phyloP scores from a whole-genome alignment of 139 green algal genomes.

The Choricystis sp. region DNA sequence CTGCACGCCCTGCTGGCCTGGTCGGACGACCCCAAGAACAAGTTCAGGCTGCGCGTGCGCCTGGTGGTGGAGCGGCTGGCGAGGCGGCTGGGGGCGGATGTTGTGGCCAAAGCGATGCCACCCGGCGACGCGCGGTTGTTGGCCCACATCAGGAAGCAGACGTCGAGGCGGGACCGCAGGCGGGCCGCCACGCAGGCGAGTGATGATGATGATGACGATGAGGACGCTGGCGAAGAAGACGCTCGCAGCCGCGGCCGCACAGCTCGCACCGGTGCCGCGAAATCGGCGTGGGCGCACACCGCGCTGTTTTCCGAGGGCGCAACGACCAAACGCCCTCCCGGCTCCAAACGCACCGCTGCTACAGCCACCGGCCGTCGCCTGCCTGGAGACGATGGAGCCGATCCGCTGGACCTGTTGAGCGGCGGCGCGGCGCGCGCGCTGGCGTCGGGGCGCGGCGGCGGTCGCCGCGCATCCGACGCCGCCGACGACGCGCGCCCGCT shows the following conservation, averaged over 20 bases:
- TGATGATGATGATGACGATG: slow-evolving; percentile 11
- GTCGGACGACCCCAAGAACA: slow-evolving; percentile 87
- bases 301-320: slow-evolving; percentile 1
- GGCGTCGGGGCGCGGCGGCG: slow-evolving; percentile 6
- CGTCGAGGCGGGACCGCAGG: slow-evolving; percentile 27
- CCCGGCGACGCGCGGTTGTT: slow-evolving; percentile 58
- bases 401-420: slow-evolving; percentile 79
- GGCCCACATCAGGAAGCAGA: slow-evolving; percentile 73
- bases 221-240: background rate
- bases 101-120: slow-evolving; percentile 54
- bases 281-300: background rate
- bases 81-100: slow-evolving; percentile 63
- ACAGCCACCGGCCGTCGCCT: too few species aligned
- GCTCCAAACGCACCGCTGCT: too few species aligned
- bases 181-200: slow-evolving; percentile 16
- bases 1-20: slow-evolving; percentile 81
- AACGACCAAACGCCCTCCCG: too few species aligned
- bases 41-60: slow-evolving; percentile 82
- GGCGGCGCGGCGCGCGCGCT: slow-evolving; percentile 29
- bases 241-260: slow-evolving; percentile 6
- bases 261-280: background rate
- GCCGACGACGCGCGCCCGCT: too few species aligned
- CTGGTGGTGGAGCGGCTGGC: slow-evolving; percentile 81
- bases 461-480: background rate
- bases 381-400: slow-evolving; percentile 10